Base-by-base conservation (phyloP, 73 alveolate genomes). In the Paramecium biaurelia region DNA sequence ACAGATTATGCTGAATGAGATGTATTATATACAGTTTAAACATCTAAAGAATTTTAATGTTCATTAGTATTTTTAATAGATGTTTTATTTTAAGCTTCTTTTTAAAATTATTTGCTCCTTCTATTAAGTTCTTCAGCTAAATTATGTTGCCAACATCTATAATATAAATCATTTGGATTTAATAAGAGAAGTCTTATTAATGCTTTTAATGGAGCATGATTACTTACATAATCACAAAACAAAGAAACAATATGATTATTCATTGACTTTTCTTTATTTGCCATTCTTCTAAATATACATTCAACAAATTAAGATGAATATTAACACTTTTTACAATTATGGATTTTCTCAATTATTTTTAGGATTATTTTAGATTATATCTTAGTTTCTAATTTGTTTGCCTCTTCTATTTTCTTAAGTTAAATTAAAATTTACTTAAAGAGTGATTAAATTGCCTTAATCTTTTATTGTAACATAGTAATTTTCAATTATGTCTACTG, bases 121-220 rank as follows among this genome's bases (percentile, higher is more conserved):
- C 26, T 67, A 10, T 67, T 30, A 30, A 67, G 45, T 30, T 67
- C 45, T 6, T 67, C 84, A 20, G 45, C 38, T 9, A 67, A 67
- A 67, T 67, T 67, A 14, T 67, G 84, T 26, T 26, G 15, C 38
- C 49, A 26, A 23, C 84, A 67, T 30, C 49, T 67, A 67, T 67
- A 67, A 67, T 67, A 67, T 67, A 67, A 67, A 26, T 67, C 45
- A 26, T 14, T 67, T 26, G 84, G 45, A 11, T 23, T 67, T 12
- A 30, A 32, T 67, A 67, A 26, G 1, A 67, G 4, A 5, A 67
- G 45, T 67, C 84, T 24, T 5, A 67, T 30, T 67, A 67, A 67
- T 24, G 49, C 84, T 67, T 67, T 67, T 24, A 67, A 67, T 2
- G 84, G 84, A 67, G 84, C 43, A 67, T 67, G 84, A 23, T 67